A percentile compares a stretch with the other conserved stretches of the same genome.
phyloP scores from a whole-genome alignment of 306 rosid species.

The Quercus agrifolia region DNA sequence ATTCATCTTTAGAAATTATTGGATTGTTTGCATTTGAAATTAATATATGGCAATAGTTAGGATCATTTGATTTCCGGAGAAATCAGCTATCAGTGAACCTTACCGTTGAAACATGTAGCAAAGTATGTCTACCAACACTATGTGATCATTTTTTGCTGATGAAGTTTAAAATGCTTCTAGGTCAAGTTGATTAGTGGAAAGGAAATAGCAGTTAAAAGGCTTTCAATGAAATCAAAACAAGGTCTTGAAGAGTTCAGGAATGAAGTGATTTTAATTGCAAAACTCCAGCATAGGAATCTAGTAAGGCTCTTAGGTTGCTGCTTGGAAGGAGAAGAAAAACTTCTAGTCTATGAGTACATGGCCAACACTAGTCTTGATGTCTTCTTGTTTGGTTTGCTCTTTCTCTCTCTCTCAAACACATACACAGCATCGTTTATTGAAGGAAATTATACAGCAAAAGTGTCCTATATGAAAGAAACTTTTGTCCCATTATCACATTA shows the following conservation, averaged over 20 bases:
- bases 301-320: constrained; percentile 40
- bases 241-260: constrained; percentile 26
- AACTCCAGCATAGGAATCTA: constrained; percentile 37
- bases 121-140: neutral
- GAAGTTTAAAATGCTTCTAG: neutral
- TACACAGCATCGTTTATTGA: no score
- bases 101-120: neutral
- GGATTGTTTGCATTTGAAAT: neutral
- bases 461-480: no score
- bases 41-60: neutral
- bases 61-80: neutral
- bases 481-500: neutral
- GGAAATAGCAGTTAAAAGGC: constrained; percentile 35
- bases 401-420: neutral
- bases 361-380: constrained; percentile 22
- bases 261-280: constrained; percentile 20
- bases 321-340: constrained; percentile 29
- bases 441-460: no score
- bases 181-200: constrained; percentile 26
- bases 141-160: neutral
- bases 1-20: neutral
- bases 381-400: constrained; percentile 26
- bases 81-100: neutral
- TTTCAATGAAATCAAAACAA: constrained; percentile 16
- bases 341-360: constrained; percentile 42